Evolutionary conservation across 768 basidiomycete genomes (phyloP).

Genomic region (Melanogaster broomeanus): DNA sequence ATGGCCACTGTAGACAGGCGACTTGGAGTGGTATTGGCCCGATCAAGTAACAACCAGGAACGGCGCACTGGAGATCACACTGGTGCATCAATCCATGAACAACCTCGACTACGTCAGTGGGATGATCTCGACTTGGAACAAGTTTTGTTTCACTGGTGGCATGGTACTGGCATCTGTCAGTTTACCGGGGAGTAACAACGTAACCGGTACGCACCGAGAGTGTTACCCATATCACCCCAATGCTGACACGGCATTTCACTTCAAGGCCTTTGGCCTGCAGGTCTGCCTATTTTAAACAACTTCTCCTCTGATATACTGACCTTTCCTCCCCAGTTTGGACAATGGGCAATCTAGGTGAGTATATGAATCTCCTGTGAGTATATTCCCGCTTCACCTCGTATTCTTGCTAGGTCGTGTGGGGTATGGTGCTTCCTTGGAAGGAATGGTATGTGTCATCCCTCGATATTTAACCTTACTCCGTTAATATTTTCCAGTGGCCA

Average conservation of each 20-base stretch:
- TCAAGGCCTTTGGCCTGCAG: conserved; percentile 73
- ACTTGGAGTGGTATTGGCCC: conserved; percentile 91
- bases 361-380: not conserved
- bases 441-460: conserved; percentile 52
- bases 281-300: conserved; percentile 11
- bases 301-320: conserved; percentile 11
- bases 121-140: conserved; percentile 77
- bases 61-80: conserved; percentile 76
- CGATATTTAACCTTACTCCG: conserved; percentile 3
- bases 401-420: conserved; percentile 67
- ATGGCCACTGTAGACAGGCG: conserved; percentile 50
- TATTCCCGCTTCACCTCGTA: not conserved
- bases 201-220: conserved; percentile 38
- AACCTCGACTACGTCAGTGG: conserved; percentile 73
- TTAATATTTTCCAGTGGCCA: conserved; percentile 56
- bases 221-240: not conserved
- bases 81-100: conserved; percentile 67
- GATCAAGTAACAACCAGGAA: conserved; percentile 69
- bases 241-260: not conserved
- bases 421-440: conserved; percentile 85
- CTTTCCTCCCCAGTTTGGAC: conserved; percentile 51
- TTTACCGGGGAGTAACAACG: conserved; percentile 64
- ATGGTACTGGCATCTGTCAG: conserved; percentile 68
- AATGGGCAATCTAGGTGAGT: conserved; percentile 73
- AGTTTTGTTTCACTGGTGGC: conserved; percentile 94